Percentiles rank a stretch among this genome's conserved stretches.
Evolutionary conservation across 2,329 filamentous ascomycete species (phyloP).

Genomic region (Mollisia scopiformis): DNA sequence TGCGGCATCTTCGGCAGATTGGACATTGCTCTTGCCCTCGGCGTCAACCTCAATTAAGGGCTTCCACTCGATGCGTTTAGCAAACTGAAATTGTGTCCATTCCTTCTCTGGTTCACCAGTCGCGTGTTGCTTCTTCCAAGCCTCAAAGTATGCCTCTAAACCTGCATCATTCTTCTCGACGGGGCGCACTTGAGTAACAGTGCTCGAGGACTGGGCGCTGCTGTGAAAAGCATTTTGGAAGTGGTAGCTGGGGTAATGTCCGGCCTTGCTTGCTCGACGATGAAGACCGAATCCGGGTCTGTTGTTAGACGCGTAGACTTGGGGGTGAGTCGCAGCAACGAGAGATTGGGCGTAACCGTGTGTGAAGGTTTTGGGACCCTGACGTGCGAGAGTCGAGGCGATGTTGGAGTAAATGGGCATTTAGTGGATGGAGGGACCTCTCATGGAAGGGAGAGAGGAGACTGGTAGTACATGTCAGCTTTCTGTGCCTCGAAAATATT

Average conservation of each 20-base stretch:
- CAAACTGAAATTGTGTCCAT: conserved; percentile 91
- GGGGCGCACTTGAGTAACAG: conserved; percentile 58
- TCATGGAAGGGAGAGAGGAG: conserved; percentile 51
- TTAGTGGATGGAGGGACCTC: conserved; percentile 74
- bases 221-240: conserved; percentile 79
- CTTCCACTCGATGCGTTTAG: conserved; percentile 89
- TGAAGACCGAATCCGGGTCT: conserved; percentile 64
- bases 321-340: conserved; percentile 88
- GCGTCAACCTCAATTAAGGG: conserved; percentile 41
- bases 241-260: conserved; percentile 56
- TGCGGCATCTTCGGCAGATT: conserved; percentile 11
- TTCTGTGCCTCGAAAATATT: background rate
- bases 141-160: conserved; percentile 89
- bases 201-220: conserved; percentile 37
- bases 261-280: conserved; percentile 50
- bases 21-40: conserved; percentile 24
- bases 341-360: conserved; percentile 98
- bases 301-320: conserved; percentile 75
- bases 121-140: conserved; percentile 78
- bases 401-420: conserved; percentile 79
- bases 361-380: conserved; percentile 95
- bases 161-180: conserved; percentile 61
- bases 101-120: conserved; percentile 73
- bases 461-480: conserved; percentile 27
- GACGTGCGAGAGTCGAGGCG: conserved; percentile 86